Conservation (phyloP, 176 grass and related monocot species). For the Oryza australiensis region DNA sequence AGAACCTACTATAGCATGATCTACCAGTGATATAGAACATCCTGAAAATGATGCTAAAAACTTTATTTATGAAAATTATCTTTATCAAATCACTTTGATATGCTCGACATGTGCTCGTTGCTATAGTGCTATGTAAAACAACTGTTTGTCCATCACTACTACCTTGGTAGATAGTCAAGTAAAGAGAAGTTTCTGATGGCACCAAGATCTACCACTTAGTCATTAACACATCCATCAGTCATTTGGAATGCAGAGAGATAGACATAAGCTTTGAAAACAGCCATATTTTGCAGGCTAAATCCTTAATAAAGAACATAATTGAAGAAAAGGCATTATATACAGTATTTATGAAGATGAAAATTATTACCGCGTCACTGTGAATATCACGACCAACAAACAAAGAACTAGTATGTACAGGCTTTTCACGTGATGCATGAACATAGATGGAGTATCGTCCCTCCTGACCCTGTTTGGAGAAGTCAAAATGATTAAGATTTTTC, state of each 20-base stretch:
- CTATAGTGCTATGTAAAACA: constrained; percentile 27
- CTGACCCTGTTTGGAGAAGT: constrained; percentile 66
- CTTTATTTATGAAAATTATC: constrained; percentile 11
- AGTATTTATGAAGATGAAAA: constrained; percentile 27
- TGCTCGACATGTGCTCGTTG: constrained; percentile 11
- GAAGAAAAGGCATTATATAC: background rate
- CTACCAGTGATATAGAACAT: background rate
- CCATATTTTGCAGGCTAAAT: constrained; percentile 2
- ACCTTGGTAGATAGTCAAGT: constrained; percentile 6
- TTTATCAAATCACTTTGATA: constrained; percentile 3
- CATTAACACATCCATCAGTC: constrained; percentile 4
- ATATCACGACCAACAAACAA: constrained; percentile 86
- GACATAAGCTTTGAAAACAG: constrained; percentile 8
- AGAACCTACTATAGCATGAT: background rate
- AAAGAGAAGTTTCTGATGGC: constrained; percentile 3
- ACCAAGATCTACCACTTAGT: background rate
- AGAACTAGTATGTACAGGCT: constrained; percentile 80
- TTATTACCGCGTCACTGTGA: constrained; percentile 76
- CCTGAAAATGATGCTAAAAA: background rate
- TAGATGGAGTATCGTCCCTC: constrained; percentile 94
- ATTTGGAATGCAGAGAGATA: background rate
- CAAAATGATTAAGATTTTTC: constrained; percentile 23
- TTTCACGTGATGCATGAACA: constrained; percentile 84
- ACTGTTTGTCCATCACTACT: constrained; percentile 18
- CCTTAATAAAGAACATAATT: background rate